Evolutionary conservation across 805 yeast genomes (phyloP), one percentile per base, ranked within the genome.

Genomic region (Metschnikowia matae): DNA sequence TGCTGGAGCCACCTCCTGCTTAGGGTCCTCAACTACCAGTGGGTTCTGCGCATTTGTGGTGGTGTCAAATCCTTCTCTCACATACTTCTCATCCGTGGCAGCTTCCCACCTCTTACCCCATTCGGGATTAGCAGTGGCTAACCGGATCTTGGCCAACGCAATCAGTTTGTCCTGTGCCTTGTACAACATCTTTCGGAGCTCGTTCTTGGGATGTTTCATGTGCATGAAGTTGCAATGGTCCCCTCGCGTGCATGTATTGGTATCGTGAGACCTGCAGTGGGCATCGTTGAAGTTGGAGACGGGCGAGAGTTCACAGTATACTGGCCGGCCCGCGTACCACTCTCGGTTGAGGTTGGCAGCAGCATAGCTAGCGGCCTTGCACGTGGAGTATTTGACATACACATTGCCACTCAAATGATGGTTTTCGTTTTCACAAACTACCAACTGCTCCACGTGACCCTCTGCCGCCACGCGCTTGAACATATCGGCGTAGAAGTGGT

Each of bases 181-280:
- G 44, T 58, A 59, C 48, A 87, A 66, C 13, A 70, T 74, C 4
- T 58, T 62, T 42, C 73, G 64, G 29, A 83, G 61, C 13, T 65
- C 71, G 6, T 61, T 60, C 2, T 79, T 62, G 0, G 95, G 89
- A 36, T 75, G 67, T 58, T 83, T 74, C 2, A 84, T 76, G 65
- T 91, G 98, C 79, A 89, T 85, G 66, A 87, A 90, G 66, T 91
- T 91, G 68, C 98, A 91, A 60, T 80, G 78, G 32, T 84, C 87
- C 2, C 90, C 92, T 62, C 97, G 77, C n/a, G 76, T 79, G 63
- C 98, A 91, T 13, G 69, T 70, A 21, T 74, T 67, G 2, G 73
- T 67, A 36, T 84, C 88, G 61, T 85, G 84, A 40, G 85, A 85
- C 38, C 88, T 74, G 62, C 98, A 91, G 48, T 81, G 75, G 11